A percentile compares a stretch with the other conserved stretches of the same genome.
Conservation (phyloP, 176 grass and related monocot genomes). For the Aechmea fasciata region DNA sequence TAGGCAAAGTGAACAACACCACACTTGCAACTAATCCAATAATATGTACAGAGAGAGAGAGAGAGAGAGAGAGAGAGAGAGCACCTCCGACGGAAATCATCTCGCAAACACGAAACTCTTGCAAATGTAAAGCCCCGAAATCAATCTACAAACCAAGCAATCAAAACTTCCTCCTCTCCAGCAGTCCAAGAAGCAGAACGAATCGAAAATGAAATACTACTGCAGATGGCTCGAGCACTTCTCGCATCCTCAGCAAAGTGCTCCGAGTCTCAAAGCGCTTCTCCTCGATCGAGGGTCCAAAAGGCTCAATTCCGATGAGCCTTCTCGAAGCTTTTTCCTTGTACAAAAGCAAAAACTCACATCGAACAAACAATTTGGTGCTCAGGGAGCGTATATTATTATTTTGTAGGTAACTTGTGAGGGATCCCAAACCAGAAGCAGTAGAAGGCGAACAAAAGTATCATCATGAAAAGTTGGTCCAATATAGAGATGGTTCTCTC, state of each 20-base stretch:
- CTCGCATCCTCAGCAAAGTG: too few relatives aligned
- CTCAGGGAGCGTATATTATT: slow-evolving; percentile 17
- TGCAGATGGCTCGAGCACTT: too few relatives aligned
- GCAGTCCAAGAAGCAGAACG: neutral
- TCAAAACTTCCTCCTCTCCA: neutral
- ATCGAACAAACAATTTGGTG: neutral
- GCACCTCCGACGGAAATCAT: neutral
- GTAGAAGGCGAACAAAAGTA: slow-evolving; percentile 34
- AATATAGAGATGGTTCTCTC: slow-evolving; percentile 43
- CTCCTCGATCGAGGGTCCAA: neutral
- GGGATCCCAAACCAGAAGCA: slow-evolving; percentile 28
- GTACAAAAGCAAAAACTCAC: neutral
- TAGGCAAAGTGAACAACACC: too few relatives aligned
- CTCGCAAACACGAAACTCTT: neutral
- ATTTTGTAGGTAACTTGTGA: slow-evolving; percentile 6
- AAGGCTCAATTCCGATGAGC: neutral
- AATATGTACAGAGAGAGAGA: neutral
- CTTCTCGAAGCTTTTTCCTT: neutral
- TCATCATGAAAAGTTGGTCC: slow-evolving; percentile 51
- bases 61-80: neutral
- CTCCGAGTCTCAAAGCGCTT: neutral
- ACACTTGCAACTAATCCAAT: neutral
- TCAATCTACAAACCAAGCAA: neutral
- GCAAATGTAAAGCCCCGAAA: neutral
- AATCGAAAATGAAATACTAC: too few relatives aligned